Conservation (phyloP, 306 rosid species). For the Coriaria nepalensis region DNA sequence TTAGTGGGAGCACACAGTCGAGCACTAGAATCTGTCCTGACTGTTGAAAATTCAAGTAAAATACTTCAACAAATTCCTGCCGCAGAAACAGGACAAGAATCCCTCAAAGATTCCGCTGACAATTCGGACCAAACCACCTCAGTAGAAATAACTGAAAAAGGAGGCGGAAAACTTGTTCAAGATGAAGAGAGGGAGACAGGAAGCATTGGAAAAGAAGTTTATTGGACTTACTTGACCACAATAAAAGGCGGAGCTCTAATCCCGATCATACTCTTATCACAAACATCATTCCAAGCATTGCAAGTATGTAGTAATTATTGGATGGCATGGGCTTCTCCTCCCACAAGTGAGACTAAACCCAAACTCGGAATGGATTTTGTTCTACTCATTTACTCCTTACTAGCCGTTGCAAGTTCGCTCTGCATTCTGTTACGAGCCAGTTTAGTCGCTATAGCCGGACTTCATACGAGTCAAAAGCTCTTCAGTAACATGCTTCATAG, state of each 20-base stretch:
- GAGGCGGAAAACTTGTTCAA: slow-evolving; percentile 56
- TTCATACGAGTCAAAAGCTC: slow-evolving; percentile 60
- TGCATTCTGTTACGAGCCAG: slow-evolving; percentile 51
- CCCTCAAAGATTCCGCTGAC: slow-evolving; percentile 20
- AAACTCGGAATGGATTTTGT: slow-evolving; percentile 33
- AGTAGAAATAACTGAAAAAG: slow-evolving; percentile 45
- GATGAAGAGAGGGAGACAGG: slow-evolving; percentile 95
- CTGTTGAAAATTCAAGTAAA: slow-evolving; percentile 47
- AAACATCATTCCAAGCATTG: slow-evolving; percentile 66
- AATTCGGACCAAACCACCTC: slow-evolving; percentile 42
- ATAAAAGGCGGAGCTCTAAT: slow-evolving; percentile 58
- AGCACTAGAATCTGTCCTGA: slow-evolving; percentile 67
- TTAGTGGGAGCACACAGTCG: slow-evolving; percentile 90
- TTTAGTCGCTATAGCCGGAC: slow-evolving; percentile 53
- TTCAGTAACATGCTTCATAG: slow-evolving; percentile 65
- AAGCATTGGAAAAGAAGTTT: slow-evolving; percentile 79
- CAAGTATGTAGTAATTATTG: slow-evolving; percentile 92
- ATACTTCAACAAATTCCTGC: slow-evolving; percentile 11
- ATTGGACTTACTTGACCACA: slow-evolving; percentile 63
- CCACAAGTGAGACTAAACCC: slow-evolving; percentile 44
- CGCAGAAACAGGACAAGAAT: slow-evolving; percentile 29
- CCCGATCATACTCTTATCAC: slow-evolving; percentile 72
- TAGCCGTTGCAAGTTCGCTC: slow-evolving; percentile 58
- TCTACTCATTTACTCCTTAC: slow-evolving; percentile 47
- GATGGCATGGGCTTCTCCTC: slow-evolving; percentile 97